Evolutionary conservation across 352 stramenopile genomes (phyloP).

Genomic region (Phytophthora citrophthora): DNA sequence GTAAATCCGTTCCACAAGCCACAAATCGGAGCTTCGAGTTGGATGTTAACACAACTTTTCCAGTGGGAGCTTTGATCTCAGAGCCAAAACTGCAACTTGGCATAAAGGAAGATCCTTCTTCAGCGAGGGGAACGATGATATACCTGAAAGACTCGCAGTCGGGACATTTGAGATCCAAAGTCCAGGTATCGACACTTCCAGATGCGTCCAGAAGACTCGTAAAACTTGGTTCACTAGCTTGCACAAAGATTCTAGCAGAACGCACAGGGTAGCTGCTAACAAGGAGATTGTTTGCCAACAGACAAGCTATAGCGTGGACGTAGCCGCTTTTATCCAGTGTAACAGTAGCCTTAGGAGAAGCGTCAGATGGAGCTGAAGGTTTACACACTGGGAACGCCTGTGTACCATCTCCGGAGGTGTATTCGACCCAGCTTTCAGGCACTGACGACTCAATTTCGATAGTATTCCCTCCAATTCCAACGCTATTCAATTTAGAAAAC

Average conservation of each 20-base stretch:
- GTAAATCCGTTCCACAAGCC: conserved; percentile 44
- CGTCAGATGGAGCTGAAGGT: background rate
- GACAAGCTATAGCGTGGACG: conserved; percentile 60
- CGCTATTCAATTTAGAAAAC: conserved; percentile 32
- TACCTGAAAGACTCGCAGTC: conserved; percentile 65
- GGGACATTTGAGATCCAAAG: conserved; percentile 36
- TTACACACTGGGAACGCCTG: conserved; percentile 60
- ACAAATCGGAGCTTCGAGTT: conserved; percentile 56
- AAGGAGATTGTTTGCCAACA: conserved; percentile 33
- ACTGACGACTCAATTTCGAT: conserved; percentile 51
- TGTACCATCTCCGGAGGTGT: conserved; percentile 56
- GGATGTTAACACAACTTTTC: conserved; percentile 29
- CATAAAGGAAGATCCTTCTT: conserved; percentile 2
- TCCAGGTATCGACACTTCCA: conserved; percentile 49
- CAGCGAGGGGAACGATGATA: conserved; percentile 19
- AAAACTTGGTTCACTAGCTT: conserved; percentile 42
- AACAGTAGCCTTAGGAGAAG: conserved; percentile 17
- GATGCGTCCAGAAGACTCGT: conserved; percentile 37
- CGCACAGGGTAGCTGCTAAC: conserved; percentile 59
- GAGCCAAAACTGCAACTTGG: conserved; percentile 58
- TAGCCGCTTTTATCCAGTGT: conserved; percentile 50
- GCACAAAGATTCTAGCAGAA: conserved; percentile 51
- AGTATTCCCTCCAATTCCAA: conserved; percentile 25
- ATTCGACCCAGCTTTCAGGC: conserved; percentile 54
- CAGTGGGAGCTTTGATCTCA: conserved; percentile 10